phyloP scores from a whole-genome alignment of 495 filamentous ascomycete species.

The Podospora bellae-mahoneyi region DNA sequence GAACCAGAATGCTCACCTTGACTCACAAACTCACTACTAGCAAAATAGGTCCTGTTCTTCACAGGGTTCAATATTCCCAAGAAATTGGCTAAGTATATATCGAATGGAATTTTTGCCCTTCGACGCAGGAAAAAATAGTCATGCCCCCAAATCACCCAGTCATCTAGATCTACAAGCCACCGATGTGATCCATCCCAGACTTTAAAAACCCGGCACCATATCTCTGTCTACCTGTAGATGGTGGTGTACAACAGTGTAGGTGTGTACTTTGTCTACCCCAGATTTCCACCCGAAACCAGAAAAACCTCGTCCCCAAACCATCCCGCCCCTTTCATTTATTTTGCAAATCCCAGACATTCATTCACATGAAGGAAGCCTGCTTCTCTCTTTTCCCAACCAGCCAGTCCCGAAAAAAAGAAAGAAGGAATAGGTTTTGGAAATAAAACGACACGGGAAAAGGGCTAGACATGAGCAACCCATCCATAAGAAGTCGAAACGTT shows the following conservation, averaged over 20 bases:
- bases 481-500: background rate
- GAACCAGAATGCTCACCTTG: no score
- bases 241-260: background rate
- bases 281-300: background rate
- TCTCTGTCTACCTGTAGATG: background rate
- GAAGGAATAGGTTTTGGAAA: background rate
- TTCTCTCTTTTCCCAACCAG: background rate
- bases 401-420: background rate
- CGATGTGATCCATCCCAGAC: background rate
- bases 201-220: background rate
- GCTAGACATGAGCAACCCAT: background rate
- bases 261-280: background rate
- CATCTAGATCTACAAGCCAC: background rate
- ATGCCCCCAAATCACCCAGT: background rate
- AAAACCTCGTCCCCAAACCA: background rate
- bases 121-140: no score
- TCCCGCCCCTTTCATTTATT: background rate
- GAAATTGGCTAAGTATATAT: no score
- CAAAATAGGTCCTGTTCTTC: no score
- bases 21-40: no score
- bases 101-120: no score
- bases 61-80: no score
- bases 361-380: background rate
- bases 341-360: background rate
- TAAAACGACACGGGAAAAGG: background rate